Evolutionary conservation across 2,329 filamentous ascomycete genomes (phyloP).

Genomic region (Fusarium sacchari): DNA sequence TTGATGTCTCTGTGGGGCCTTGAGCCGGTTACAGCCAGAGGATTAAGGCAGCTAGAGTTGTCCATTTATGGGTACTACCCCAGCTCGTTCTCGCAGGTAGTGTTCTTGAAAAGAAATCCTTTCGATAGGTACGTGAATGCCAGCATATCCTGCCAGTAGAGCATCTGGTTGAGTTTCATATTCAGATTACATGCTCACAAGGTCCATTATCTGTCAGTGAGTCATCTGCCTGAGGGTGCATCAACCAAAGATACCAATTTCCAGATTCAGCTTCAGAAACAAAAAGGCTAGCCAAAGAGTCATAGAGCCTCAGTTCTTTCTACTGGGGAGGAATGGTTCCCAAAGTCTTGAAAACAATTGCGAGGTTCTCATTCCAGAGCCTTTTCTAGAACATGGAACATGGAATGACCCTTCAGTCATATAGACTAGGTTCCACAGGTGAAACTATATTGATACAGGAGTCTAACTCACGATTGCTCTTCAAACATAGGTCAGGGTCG

Average conservation of each 20-base stretch:
- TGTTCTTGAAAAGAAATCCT: background rate
- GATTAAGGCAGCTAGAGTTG: background rate
- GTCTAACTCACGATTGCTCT: background rate
- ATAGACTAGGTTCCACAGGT: conserved; percentile 4
- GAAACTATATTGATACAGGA: conserved; percentile 29
- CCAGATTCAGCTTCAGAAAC: background rate
- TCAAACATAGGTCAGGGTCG: background rate
- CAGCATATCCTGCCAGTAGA: background rate
- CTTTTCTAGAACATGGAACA: conserved; percentile 17
- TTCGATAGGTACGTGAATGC: background rate
- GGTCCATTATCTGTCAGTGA: background rate
- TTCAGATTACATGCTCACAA: background rate
- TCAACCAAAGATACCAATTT: background rate
- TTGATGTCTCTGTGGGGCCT: conserved; percentile 2
- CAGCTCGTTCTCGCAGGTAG: background rate
- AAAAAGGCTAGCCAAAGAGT: background rate
- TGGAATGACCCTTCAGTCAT: background rate
- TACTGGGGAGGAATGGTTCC: background rate
- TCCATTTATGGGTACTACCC: background rate
- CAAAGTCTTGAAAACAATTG: background rate
- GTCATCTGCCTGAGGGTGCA: background rate
- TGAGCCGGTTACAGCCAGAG: background rate
- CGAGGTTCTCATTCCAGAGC: conserved; percentile 1
- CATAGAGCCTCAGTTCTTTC: background rate
- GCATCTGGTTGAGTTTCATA: background rate